These are phyloP conservation scores for Lizonia empirigonia DNA, from an alignment of 2,329 filamentous ascomycete genomes.

Conservation along the genomic window DNA sequence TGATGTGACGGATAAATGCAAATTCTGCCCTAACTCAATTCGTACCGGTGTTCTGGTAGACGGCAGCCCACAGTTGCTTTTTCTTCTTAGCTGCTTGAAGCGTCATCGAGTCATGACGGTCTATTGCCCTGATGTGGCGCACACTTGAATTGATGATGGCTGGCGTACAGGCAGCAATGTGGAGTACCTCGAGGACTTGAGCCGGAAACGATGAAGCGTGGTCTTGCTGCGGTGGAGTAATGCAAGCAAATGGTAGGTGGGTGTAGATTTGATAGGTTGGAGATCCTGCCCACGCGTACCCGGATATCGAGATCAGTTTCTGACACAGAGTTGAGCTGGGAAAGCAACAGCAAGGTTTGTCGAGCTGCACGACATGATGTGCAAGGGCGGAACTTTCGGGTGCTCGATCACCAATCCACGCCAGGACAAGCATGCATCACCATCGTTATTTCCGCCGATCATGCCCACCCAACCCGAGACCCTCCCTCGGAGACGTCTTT, in stretches of 20 bases:
- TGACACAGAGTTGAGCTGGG: neutral
- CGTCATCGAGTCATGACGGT: constrained; percentile 11
- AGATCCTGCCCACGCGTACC: neutral
- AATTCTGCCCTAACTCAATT: constrained; percentile 3
- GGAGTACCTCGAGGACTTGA: neutral
- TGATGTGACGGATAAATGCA: constrained; percentile 3
- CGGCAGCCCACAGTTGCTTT: constrained; percentile 7
- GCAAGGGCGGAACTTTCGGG: constrained; percentile 14
- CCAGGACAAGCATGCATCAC: constrained; percentile 8
- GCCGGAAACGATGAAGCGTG: neutral
- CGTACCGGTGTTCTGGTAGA: constrained; percentile 8
- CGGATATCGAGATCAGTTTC: neutral
- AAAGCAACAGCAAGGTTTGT: constrained; percentile 1
- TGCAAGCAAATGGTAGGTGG: neutral
- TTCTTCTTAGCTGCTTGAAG: constrained; percentile 13
- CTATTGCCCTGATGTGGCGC: constrained; percentile 11
- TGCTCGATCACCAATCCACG: constrained; percentile 10
- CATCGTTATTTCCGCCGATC: constrained; percentile 8
- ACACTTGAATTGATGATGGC: neutral
- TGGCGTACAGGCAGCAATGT: constrained; percentile 4
- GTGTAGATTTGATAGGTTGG: neutral
- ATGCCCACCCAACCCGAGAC: constrained; percentile 14
- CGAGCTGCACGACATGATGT: constrained; percentile 13
- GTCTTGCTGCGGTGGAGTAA: neutral
- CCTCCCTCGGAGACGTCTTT: constrained; percentile 1